These are phyloP conservation scores for Zygosaccharomyces kombuchaensis DNA, from an alignment of 805 yeast species.

Conservation along the genomic window DNA sequence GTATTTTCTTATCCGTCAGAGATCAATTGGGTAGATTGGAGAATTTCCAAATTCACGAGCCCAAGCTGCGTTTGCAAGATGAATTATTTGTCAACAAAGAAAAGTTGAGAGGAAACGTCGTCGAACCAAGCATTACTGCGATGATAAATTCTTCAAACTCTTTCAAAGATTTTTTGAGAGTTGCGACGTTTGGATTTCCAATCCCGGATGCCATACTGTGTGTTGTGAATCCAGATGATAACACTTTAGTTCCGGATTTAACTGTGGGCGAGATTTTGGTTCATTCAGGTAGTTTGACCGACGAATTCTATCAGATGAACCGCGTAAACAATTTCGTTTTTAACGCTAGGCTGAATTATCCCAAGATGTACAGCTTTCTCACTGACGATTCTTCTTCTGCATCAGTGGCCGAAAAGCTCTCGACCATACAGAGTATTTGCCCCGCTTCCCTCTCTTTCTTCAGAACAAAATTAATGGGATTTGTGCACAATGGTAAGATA, in stretches of 20 bases:
- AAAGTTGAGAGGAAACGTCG: conserved; percentile 33
- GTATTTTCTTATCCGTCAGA: conserved; percentile 85
- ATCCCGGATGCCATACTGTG: conserved; percentile 92
- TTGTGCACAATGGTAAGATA: conserved; percentile 79
- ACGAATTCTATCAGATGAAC: conserved; percentile 36
- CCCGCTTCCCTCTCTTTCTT: conserved; percentile 45
- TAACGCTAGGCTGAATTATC: conserved; percentile 32
- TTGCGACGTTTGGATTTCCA: conserved; percentile 93
- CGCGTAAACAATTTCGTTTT: conserved; percentile 36
- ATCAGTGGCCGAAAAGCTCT: conserved; percentile 22
- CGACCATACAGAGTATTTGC: conserved; percentile 28
- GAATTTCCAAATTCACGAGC: conserved; percentile 31
- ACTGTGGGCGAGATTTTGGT: conserved; percentile 97
- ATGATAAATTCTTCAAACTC: conserved; percentile 34
- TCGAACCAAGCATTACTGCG: conserved; percentile 32
- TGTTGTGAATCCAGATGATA: conserved; percentile 89
- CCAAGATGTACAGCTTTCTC: conserved; percentile 25
- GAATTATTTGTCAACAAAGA: conserved; percentile 34
- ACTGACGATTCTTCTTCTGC: conserved; percentile 7
- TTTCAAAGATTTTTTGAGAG: conserved; percentile 51
- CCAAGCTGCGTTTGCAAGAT: conserved; percentile 31
- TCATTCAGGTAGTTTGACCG: conserved; percentile 87
- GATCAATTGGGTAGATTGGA: conserved; percentile 63
- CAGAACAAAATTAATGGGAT: conserved; percentile 88
- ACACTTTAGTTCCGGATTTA: conserved; percentile 63